Conservation (phyloP, 2,329 filamentous ascomycete genomes). For the Pseudogymnoascus destructans region DNA sequence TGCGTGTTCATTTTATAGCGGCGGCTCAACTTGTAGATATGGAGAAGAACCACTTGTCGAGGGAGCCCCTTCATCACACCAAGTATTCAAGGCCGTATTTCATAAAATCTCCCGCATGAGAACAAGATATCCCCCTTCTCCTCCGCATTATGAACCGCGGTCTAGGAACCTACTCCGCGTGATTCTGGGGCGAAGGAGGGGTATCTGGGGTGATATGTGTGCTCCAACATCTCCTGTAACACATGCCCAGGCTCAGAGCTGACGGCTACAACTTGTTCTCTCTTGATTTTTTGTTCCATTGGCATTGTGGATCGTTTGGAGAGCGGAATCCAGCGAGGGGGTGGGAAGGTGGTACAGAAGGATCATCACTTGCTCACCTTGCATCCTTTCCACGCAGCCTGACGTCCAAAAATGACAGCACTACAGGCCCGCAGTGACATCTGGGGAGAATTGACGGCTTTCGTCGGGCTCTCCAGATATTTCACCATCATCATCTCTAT, state of each 20-base stretch:
- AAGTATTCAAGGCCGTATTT: background rate
- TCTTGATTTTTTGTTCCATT: background rate
- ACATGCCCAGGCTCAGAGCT: background rate
- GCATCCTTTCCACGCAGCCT: background rate
- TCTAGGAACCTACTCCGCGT: background rate
- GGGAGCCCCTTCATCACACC: background rate
- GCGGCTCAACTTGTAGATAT: background rate
- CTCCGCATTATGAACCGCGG: background rate
- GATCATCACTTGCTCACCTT: background rate
- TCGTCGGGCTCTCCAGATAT: background rate
- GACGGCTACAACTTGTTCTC: background rate
- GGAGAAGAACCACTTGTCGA: background rate
- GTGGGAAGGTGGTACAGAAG: background rate
- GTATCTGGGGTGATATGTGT: background rate
- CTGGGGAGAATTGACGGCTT: conserved; percentile 7
- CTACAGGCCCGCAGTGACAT: background rate
- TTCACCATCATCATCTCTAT: background rate
- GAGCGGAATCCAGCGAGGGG: background rate
- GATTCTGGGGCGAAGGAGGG: background rate
- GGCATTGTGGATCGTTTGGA: background rate
- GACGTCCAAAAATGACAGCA: background rate
- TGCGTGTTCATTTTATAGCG: background rate
- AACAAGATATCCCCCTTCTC: background rate
- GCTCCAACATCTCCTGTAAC: background rate
- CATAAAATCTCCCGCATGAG: background rate